Conservation (phyloP, 441 rosid species). For the Euphorbia neoarborescens region DNA sequence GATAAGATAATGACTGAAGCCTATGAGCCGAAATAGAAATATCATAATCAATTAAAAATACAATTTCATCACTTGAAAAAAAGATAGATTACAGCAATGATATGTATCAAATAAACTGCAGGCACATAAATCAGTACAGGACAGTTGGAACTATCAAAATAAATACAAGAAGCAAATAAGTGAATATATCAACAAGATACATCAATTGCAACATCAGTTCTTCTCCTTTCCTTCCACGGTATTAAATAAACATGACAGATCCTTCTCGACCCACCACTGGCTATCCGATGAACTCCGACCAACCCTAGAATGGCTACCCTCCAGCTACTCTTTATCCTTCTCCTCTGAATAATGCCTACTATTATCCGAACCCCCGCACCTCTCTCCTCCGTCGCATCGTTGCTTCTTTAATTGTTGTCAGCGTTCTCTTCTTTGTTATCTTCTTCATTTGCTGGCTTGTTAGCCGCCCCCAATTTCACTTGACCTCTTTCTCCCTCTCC, state of each 20-base stretch:
- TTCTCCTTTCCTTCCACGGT: too few relatives aligned
- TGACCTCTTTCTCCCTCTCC: constrained; percentile 48
- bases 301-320: constrained; percentile 26
- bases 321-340: constrained; percentile 42
- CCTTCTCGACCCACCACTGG: constrained; percentile 52
- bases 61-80: too few relatives aligned
- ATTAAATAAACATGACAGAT: constrained; percentile 33
- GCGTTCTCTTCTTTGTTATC: constrained; percentile 36
- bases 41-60: too few relatives aligned
- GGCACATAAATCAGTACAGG: too few relatives aligned
- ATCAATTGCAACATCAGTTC: too few relatives aligned
- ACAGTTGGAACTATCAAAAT: too few relatives aligned
- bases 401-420: constrained; percentile 16
- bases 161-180: too few relatives aligned
- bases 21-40: too few relatives aligned
- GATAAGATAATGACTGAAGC: too few relatives aligned
- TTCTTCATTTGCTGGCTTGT: constrained; percentile 61
- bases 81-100: too few relatives aligned
- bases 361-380: constrained; percentile 40
- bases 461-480: constrained; percentile 47
- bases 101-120: too few relatives aligned
- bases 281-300: constrained; percentile 37
- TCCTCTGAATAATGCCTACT: constrained; percentile 21
- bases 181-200: too few relatives aligned
- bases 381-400: constrained; percentile 37